These are phyloP conservation scores for Aspergillus cejpii DNA, from an alignment of 2,329 filamentous ascomycete species.

Conservation along the genomic window DNA sequence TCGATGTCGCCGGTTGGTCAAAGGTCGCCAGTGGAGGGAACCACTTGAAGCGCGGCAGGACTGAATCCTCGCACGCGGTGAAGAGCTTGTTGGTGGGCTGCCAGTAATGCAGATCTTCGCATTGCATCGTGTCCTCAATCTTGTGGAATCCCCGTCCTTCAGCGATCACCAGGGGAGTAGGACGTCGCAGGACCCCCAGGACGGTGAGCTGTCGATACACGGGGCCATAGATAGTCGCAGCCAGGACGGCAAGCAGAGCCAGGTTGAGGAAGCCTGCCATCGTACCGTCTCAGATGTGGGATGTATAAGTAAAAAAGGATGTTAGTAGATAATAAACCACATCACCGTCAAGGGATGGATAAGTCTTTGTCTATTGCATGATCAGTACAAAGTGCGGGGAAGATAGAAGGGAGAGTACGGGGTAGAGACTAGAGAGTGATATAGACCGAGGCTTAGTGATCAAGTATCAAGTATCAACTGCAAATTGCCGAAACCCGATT, in stretches of 20 bases:
- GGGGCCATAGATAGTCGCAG: slow-evolving; percentile 16
- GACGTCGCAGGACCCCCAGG: slow-evolving; percentile 20
- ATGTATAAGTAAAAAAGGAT: too few species aligned
- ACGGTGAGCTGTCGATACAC: slow-evolving; percentile 18
- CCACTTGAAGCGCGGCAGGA: slow-evolving; percentile 43
- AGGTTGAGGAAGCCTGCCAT: slow-evolving; percentile 22
- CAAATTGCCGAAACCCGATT: not conserved
- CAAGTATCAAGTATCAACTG: too few species aligned
- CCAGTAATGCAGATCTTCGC: slow-evolving; percentile 57
- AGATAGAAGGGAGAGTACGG: too few species aligned
- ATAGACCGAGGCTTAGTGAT: too few species aligned
- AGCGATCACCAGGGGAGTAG: slow-evolving; percentile 12
- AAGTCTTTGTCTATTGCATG: too few species aligned
- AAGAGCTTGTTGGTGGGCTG: slow-evolving; percentile 46
- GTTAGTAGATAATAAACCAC: too few species aligned
- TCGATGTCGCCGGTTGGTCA: slow-evolving; percentile 29
- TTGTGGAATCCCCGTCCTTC: slow-evolving; percentile 34
- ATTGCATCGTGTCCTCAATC: slow-evolving; percentile 50
- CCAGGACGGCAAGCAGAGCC: slow-evolving; percentile 16
- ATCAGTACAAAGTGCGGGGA: too few species aligned
- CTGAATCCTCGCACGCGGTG: slow-evolving; percentile 50
- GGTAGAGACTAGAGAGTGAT: too few species aligned
- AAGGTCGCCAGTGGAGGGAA: slow-evolving; percentile 47
- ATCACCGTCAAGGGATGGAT: not conserved
- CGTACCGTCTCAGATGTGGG: not conserved